Percentiles rank a stretch among this genome's conserved stretches.
Evolutionary conservation across 1,284 basidiomycete genomes (phyloP).

Genomic region (Papiliotrema laurentii): DNA sequence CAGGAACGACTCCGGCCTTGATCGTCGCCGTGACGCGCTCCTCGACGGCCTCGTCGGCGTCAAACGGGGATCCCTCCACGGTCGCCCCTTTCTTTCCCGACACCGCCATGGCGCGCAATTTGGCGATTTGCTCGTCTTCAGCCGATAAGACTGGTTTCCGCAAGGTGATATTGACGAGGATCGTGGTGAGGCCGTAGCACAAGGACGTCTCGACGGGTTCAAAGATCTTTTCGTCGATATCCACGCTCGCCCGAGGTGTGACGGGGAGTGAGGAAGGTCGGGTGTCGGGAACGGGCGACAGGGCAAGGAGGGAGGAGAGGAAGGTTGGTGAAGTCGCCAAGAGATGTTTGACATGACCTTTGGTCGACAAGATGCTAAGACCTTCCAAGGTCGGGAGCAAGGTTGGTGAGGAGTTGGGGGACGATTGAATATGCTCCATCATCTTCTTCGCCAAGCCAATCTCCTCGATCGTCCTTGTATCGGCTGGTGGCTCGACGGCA

Average conservation of each 20-base stretch:
- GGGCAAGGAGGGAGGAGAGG: constrained; percentile 59
- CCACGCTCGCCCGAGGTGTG: constrained; percentile 48
- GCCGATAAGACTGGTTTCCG: constrained; percentile 66
- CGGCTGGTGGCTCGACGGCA: constrained; percentile 50
- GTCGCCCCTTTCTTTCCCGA: constrained; percentile 51
- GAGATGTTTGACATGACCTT: constrained; percentile 61
- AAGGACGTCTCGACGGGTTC: constrained; percentile 49
- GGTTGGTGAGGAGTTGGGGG: constrained; percentile 4
- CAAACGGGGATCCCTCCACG: constrained; percentile 36
- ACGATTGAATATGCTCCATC: constrained; percentile 53
- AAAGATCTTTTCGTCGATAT: constrained; percentile 13
- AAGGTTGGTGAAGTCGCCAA: constrained; percentile 59
- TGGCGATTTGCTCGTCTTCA: constrained; percentile 74
- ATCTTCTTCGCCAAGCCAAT: constrained; percentile 57
- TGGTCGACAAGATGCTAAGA: constrained; percentile 70
- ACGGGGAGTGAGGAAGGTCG: constrained; percentile 52
- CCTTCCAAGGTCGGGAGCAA: constrained; percentile 70
- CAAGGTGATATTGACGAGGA: constrained; percentile 67
- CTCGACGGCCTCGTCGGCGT: constrained; percentile 61
- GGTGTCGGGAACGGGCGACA: constrained; percentile 30
- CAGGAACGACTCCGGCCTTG: constrained; percentile 59
- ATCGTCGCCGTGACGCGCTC: constrained; percentile 58
- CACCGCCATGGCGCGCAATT: constrained; percentile 61
- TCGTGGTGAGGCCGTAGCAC: constrained; percentile 68
- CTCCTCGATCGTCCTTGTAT: constrained; percentile 41